phyloP scores from a whole-genome alignment of 2,329 filamentous ascomycete species.

The Cyphellophora europaea region DNA sequence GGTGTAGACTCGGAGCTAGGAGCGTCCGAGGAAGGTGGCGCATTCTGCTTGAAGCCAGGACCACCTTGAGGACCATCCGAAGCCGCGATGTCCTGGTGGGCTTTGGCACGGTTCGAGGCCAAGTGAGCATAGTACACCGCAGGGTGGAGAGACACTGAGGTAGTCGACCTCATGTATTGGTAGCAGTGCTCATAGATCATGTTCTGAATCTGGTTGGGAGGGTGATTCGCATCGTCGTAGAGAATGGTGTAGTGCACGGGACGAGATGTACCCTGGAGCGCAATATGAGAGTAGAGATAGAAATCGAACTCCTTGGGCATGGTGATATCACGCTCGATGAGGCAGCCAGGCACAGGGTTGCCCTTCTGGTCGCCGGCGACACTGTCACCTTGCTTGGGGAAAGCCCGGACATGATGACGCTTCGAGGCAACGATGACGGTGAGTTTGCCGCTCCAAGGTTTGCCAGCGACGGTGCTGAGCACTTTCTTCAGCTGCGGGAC shows the following conservation, averaged over 20 bases:
- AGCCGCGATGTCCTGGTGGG: conserved; percentile 53
- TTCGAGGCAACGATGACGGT: conserved; percentile 86
- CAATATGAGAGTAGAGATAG: conserved; percentile 60
- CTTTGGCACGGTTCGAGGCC: conserved; percentile 67
- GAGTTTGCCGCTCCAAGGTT: conserved; percentile 51
- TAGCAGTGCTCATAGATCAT: conserved; percentile 95
- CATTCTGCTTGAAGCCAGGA: conserved; percentile 24
- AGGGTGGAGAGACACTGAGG: conserved; percentile 76
- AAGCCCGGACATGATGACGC: conserved; percentile 88
- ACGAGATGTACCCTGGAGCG: conserved; percentile 87
- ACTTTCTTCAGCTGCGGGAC: conserved; percentile 57
- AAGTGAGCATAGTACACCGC: conserved; percentile 95
- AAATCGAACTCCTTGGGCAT: conserved; percentile 89
- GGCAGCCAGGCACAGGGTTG: conserved; percentile 75
- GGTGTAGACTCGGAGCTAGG: conserved; percentile 22
- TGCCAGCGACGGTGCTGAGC: conserved; percentile 20
- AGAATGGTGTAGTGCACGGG: conserved; percentile 91
- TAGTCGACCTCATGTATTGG: conserved; percentile 85
- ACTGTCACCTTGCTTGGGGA: conserved; percentile 56
- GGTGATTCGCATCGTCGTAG: conserved; percentile 64
- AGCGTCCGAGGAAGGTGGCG: conserved; percentile 21
- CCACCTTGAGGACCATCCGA: conserved; percentile 32
- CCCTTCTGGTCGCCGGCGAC: conserved; percentile 62
- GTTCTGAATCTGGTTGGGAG: conserved; percentile 62
- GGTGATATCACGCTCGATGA: conserved; percentile 84